Evolutionary conservation across 2,329 filamentous ascomycete species (phyloP).

Genomic region (Neospermospora avenae): DNA sequence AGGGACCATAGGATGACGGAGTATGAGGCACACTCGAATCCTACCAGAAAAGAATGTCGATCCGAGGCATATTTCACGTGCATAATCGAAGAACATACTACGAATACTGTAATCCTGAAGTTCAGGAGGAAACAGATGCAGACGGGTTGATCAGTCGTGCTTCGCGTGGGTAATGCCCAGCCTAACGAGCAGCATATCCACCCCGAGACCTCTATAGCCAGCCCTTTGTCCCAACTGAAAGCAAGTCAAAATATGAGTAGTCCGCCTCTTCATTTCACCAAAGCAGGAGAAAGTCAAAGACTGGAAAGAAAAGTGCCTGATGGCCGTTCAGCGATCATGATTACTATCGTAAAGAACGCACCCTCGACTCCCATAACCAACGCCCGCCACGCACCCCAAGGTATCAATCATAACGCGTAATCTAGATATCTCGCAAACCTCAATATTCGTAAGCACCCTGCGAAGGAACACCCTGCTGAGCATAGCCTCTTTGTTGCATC

Average conservation of each 20-base stretch:
- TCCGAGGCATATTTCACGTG: too few relatives aligned
- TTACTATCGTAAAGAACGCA: conserved; percentile 1
- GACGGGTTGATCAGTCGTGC: too few relatives aligned
- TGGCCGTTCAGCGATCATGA: not conserved
- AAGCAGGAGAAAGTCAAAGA: not conserved
- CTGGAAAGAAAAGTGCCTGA: not conserved
- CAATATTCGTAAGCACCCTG: conserved; percentile 29
- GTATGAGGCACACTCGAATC: too few relatives aligned
- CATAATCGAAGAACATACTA: too few relatives aligned
- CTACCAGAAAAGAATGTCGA: too few relatives aligned
- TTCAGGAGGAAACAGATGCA: too few relatives aligned
- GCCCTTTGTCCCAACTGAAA: too few relatives aligned
- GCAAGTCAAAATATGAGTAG: not conserved
- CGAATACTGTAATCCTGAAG: not conserved
- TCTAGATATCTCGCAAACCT: not conserved
- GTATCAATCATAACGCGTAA: conserved; percentile 3
- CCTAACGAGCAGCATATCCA: not conserved
- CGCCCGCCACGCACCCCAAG: conserved; percentile 2
- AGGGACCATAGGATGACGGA: too few relatives aligned
- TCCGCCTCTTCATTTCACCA: not conserved
- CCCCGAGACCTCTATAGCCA: not conserved
- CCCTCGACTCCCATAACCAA: not conserved
- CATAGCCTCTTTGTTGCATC: conserved; percentile 30
- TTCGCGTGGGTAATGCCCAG: too few relatives aligned
- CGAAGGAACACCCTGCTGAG: conserved; percentile 26